phyloP scores from a whole-genome alignment of 345 rosid species.

The Aquilaria malaccensis region DNA sequence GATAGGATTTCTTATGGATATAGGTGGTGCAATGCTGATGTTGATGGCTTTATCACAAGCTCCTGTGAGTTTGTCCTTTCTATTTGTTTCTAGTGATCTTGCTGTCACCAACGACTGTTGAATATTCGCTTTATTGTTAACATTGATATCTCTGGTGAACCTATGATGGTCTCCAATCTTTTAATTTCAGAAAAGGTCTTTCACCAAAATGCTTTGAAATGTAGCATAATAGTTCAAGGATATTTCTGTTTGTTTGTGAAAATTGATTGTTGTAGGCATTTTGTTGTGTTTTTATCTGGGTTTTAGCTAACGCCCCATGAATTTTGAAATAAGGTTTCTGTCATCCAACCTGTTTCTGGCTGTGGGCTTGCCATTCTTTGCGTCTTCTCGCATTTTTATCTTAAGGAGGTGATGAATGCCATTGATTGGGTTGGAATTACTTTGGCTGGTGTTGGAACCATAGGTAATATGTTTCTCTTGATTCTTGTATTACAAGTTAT shows the following conservation, averaged over 20 bases:
- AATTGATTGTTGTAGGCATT: not conserved
- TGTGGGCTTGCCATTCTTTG: conserved; percentile 96
- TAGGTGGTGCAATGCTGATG: conserved; percentile 89
- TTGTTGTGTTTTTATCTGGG: conserved; percentile 1
- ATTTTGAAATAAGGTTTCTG: conserved; percentile 55
- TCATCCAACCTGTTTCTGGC: conserved; percentile 96
- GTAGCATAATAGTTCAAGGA: not conserved
- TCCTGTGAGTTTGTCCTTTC: conserved; percentile 51
- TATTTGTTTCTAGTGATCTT: not conserved
- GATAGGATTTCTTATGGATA: conserved; percentile 86
- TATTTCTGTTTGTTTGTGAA: not conserved
- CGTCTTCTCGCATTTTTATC: conserved; percentile 85
- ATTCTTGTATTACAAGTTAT: conserved; percentile 6
- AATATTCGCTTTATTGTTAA: not conserved
- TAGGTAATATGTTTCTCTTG: conserved; percentile 48
- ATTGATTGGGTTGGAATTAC: conserved; percentile 97
- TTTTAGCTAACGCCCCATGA: conserved; percentile 3
- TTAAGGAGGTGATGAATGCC: conserved; percentile 87
- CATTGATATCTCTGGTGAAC: not conserved
- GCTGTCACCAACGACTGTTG: not conserved
- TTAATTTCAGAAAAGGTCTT: not conserved
- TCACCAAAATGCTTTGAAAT: not conserved
- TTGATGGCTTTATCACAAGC: conserved; percentile 83
- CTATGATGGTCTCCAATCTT: not conserved
- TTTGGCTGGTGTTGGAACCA: conserved; percentile 90